Conservation (phyloP, 805 yeast genomes). For the Saturnispora mendoncae region DNA sequence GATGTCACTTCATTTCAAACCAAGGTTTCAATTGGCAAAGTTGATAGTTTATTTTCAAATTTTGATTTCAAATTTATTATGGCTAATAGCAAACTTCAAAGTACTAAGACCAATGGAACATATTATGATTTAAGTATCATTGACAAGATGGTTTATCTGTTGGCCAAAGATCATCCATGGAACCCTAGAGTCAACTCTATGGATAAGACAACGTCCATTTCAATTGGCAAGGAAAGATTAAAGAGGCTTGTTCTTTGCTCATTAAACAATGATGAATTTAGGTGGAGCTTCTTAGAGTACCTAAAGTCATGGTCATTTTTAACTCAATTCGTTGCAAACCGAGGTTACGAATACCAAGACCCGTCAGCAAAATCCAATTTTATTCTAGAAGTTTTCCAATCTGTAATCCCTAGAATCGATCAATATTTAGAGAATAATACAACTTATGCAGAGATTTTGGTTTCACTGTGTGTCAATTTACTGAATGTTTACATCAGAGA, state of each 20-base stretch:
- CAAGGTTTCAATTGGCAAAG: slow-evolving; percentile 35
- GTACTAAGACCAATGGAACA: slow-evolving; percentile 11
- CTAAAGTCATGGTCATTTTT: slow-evolving; percentile 79
- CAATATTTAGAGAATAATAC: slow-evolving; percentile 63
- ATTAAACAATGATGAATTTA: slow-evolving; percentile 39
- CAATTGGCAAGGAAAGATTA: slow-evolving; percentile 22
- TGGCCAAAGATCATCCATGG: slow-evolving; percentile 19
- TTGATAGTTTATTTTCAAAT: slow-evolving; percentile 28
- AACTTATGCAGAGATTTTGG: slow-evolving; percentile 63
- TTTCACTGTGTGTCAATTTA: slow-evolving; percentile 64
- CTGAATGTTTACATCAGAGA: slow-evolving; percentile 54
- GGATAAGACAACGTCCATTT: slow-evolving; percentile 12
- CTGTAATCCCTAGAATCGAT: slow-evolving; percentile 65
- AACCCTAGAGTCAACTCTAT: slow-evolving; percentile 17
- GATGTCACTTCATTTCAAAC: slow-evolving; percentile 59
- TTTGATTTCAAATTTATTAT: slow-evolving; percentile 36
- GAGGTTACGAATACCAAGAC: slow-evolving; percentile 36
- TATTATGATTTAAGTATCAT: slow-evolving; percentile 38
- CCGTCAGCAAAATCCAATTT: slow-evolving; percentile 45
- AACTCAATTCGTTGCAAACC: slow-evolving; percentile 63
- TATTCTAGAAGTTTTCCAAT: slow-evolving; percentile 67
- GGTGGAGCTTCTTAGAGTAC: slow-evolving; percentile 46
- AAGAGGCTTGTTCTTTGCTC: slow-evolving; percentile 36
- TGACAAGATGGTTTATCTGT: slow-evolving; percentile 24
- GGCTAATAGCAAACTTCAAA: slow-evolving; percentile 29